phyloP scores from a whole-genome alignment of 257 asterid genomes.

The Nicotiana knightiana region DNA sequence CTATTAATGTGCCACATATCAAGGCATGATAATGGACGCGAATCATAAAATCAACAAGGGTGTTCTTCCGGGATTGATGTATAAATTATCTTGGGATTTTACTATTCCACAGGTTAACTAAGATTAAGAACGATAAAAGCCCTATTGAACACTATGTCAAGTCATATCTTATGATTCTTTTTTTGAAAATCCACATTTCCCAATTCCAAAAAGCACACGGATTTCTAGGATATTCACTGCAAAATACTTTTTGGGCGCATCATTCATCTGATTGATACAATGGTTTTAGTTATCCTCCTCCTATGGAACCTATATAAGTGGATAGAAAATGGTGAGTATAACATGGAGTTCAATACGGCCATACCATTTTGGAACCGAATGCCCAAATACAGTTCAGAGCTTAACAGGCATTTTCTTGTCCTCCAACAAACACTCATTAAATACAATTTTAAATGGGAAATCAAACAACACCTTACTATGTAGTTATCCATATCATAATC shows the following conservation, averaged over 20 bases:
- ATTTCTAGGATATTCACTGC: neutral
- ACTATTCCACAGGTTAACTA: neutral
- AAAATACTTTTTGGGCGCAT: neutral
- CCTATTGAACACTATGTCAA: neutral
- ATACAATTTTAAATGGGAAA: neutral
- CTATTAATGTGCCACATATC: neutral
- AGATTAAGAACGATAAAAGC: neutral
- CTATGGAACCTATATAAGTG: neutral
- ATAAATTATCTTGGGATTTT: neutral
- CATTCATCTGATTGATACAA: neutral
- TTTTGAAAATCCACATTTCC: neutral
- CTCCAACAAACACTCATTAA: neutral
- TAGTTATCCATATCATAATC: neutral
- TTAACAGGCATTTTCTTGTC: neutral
- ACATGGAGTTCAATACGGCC: neutral
- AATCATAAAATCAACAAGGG: neutral
- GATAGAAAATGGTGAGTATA: neutral
- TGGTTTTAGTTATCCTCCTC: neutral
- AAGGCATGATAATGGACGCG: constrained; percentile 6
- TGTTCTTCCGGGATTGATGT: neutral
- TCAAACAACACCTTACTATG: neutral
- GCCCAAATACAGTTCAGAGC: neutral
- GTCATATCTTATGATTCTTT: neutral
- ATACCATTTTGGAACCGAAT: neutral
- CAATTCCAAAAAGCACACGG: neutral